phyloP scores from a whole-genome alignment of 1,284 basidiomycete species.

The Irpex sp. region DNA sequence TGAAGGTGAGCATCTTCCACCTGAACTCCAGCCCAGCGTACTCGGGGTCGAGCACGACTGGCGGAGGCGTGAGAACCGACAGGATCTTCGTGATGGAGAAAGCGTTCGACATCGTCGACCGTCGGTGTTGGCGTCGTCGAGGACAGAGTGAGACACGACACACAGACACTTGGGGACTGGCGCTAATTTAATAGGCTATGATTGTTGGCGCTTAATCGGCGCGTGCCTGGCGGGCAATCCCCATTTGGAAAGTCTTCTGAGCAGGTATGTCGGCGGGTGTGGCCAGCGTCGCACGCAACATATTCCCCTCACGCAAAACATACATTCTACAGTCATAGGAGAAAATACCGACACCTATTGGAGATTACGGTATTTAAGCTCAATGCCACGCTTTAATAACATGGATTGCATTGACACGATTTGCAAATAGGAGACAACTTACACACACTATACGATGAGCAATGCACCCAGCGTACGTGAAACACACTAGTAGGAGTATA shows the following conservation, averaged over 20 bases:
- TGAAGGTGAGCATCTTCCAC: slow-evolving; percentile 76
- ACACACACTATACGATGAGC: not conserved
- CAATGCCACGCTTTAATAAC: not conserved
- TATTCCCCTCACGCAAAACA: not conserved
- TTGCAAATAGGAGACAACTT: not conserved
- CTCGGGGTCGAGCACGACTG: slow-evolving; percentile 36
- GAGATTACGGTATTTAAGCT: not conserved
- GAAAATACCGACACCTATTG: not conserved
- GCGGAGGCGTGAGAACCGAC: slow-evolving; percentile 40
- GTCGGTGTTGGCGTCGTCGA: not conserved
- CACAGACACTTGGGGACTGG: not conserved
- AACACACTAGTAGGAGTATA: too few relatives aligned
- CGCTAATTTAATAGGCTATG: not conserved
- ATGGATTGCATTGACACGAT: not conserved
- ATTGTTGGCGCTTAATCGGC: not conserved
- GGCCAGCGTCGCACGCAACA: not conserved
- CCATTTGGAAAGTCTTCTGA: not conserved
- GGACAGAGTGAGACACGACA: slow-evolving; percentile 2
- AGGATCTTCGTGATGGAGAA: slow-evolving; percentile 5
- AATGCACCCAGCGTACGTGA: not conserved
- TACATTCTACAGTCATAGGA: not conserved
- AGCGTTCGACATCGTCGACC: slow-evolving; percentile 3
- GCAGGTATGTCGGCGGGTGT: not conserved
- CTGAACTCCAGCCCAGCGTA: slow-evolving; percentile 64
- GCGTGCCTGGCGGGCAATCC: not conserved